Evolutionary conservation across 2,329 filamentous ascomycete genomes (phyloP).

Genomic region (Daldinia sp.): DNA sequence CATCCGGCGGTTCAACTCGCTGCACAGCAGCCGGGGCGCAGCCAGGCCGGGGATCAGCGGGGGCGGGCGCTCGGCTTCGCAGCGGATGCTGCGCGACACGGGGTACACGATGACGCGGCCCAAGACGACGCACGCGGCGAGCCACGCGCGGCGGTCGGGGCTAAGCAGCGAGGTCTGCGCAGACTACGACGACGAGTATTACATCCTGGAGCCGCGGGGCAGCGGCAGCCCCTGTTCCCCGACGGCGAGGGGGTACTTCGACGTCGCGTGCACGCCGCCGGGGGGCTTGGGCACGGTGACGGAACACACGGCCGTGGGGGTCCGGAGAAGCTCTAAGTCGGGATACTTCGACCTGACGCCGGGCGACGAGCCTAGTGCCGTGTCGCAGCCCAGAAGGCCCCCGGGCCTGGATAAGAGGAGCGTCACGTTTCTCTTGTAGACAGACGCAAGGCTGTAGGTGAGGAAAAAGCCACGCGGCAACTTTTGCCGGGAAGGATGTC

Average conservation of each 20-base stretch:
- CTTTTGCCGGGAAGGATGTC: too few species aligned
- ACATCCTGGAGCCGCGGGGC: slow-evolving; percentile 27
- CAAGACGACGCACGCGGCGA: slow-evolving; percentile 29
- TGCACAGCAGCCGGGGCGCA: slow-evolving; percentile 11
- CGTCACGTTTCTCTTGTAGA: slow-evolving; percentile 33
- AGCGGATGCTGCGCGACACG: slow-evolving; percentile 15
- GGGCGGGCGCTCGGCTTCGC: slow-evolving; percentile 16
- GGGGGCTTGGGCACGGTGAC: slow-evolving; percentile 20
- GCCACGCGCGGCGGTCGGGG: not conserved
- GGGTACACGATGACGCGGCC: slow-evolving; percentile 28
- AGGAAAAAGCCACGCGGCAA: too few species aligned
- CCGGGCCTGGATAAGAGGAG: slow-evolving; percentile 23
- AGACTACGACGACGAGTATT: slow-evolving; percentile 22
- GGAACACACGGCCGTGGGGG: slow-evolving; percentile 18
- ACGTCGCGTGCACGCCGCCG: not conserved
- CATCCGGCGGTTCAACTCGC: slow-evolving; percentile 21
- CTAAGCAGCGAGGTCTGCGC: slow-evolving; percentile 9
- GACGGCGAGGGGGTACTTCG: slow-evolving; percentile 21
- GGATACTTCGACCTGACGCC: slow-evolving; percentile 19
- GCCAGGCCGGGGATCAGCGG: slow-evolving; percentile 13
- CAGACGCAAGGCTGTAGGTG: too few species aligned
- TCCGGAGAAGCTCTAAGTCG: slow-evolving; percentile 9
- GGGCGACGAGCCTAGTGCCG: not conserved
- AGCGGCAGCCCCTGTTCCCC: not conserved
- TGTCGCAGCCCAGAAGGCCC: not conserved